Base-by-base conservation (phyloP, 148 eudicot genomes). In the Fagopyrum tataricum region DNA sequence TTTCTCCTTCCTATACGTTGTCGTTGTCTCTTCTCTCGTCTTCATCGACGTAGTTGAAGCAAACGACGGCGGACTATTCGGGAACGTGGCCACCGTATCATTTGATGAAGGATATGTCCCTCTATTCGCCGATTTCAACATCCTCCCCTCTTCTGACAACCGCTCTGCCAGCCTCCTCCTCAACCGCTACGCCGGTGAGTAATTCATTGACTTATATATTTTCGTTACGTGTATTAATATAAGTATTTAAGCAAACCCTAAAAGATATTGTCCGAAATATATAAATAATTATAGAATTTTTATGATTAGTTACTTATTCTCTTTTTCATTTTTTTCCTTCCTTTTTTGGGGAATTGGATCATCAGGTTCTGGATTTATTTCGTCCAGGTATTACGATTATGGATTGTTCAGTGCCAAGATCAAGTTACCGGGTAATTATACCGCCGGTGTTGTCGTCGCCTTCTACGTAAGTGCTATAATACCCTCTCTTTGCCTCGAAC, bases 371-470 rank as follows among this genome's bases (percentile, higher is more conserved):
- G 97, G 97, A 72, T 90, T 92, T 42, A 90, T 92, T 52, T 92
- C 98, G 12, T 79, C 96, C 0, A 88, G 87, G 49, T 92, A 92
- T 67, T 92, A 92, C 76, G 89, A 85, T 70, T 84, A 92, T 59
- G 96, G 93, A 20, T 89, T 92, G 69, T 92, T 92, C 76, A 90
- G 98, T 75, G 85, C 98, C 13, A 90, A 71, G 42, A 92, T 92
- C 72, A 90, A 88, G 74, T 76, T 92, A 76, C 98, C 96, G 0
- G 82, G 85, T 0, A 71, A 82, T 67, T 79, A 92, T 73, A 85
- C 98, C 5, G 98, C 98, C 49, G 98, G 96, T 6, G 85, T 92
- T 47, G 91, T 87, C 41, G 96, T 92, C 6, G 98, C 98, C 5
- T 92, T 92, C 66, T 92, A 90, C 69, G 97, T 90, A 82, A 84